Evolutionary conservation across 1,284 basidiomycete species (phyloP).

Genomic region (Phaffia rhodozyma): DNA sequence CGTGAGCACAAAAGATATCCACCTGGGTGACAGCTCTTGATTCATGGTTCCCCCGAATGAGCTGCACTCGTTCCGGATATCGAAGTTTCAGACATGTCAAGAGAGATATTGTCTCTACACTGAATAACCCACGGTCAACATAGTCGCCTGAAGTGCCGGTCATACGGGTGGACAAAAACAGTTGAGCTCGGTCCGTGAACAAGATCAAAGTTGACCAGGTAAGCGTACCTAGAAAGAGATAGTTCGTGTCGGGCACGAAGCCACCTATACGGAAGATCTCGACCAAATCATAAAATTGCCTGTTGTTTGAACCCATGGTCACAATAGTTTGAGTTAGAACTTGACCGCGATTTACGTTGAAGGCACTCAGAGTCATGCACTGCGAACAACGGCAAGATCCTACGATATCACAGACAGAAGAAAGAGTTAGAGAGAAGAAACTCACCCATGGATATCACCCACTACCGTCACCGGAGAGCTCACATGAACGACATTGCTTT

Average conservation of each 20-base stretch:
- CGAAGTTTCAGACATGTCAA: slow-evolving; percentile 92
- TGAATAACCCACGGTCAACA: slow-evolving; percentile 93
- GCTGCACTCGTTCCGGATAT: slow-evolving; percentile 91
- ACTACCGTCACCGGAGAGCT: slow-evolving; percentile 97
- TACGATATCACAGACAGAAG: background rate
- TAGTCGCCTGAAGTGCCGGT: slow-evolving; percentile 63
- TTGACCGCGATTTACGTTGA: too few species aligned
- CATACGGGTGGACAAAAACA: background rate
- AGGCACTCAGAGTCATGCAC: too few species aligned
- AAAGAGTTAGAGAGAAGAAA: slow-evolving; percentile 22
- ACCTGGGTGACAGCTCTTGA: slow-evolving; percentile 96
- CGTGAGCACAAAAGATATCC: slow-evolving; percentile 24
- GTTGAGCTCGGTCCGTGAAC: background rate
- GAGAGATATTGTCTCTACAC: slow-evolving; percentile 95
- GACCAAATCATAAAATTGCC: slow-evolving; percentile 98
- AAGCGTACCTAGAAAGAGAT: slow-evolving; percentile 79
- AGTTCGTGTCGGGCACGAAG: slow-evolving; percentile 91
- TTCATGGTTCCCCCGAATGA: slow-evolving; percentile 97
- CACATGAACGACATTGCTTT: slow-evolving; percentile 97
- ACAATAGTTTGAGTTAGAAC: too few species aligned
- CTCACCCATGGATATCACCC: slow-evolving; percentile 97
- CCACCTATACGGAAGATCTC: slow-evolving; percentile 99
- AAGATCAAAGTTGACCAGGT: slow-evolving; percentile 6
- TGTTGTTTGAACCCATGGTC: slow-evolving; percentile 33
- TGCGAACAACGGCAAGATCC: background rate